Evolutionary conservation across 495 filamentous ascomycete species (phyloP), one percentile per base, ranked within the genome.

Genomic region (Annulohypoxylon stygium): DNA sequence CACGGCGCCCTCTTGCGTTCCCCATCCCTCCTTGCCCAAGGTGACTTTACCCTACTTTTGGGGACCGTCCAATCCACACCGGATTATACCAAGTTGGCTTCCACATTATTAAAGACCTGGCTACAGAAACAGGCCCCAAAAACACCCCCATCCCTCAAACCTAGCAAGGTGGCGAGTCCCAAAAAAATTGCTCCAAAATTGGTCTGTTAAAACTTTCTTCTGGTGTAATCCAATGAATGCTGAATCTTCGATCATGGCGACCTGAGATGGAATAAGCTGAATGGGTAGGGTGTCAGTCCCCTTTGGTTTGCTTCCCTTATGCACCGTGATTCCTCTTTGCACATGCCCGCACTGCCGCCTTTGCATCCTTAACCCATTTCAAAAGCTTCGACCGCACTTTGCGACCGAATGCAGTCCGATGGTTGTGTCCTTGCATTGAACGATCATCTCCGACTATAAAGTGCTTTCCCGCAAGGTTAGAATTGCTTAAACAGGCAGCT

Each of bases 151-250:
- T 67, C 70, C 48, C 62, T 48, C 65, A 65, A 59, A 66, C 69
- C 51, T 75, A 62, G 12, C 26, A 67, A 67, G 67, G 53, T 33
- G 26, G 39, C 43, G 60, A 70, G 65, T 70, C 75, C 75, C 39
- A 77, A 79, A 74, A 79, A 74, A 77, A 37, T 67, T 55, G 75
- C 47, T 73, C 73, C 73, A 77, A 77, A 78, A 62, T 66, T 58
- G 25, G 70, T 61, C 51, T 34, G 30, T 41, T 73, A 79, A 76
- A 57, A 66, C 39, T 58, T 75, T 59, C 62, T 70, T 61, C 59
- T 51, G 69, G 74, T 68, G 54, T 74, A 73, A 77, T 75, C 70
- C 75, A 76, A 76, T 68, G 55, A 61, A 74, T 75, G 62, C 70
- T 74, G 68, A 68, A 63, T 62, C 30, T 14, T 34, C 68, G 60